Evolutionary conservation across 805 yeast genomes (phyloP).

Genomic region (Candida khao-thaluensis): DNA sequence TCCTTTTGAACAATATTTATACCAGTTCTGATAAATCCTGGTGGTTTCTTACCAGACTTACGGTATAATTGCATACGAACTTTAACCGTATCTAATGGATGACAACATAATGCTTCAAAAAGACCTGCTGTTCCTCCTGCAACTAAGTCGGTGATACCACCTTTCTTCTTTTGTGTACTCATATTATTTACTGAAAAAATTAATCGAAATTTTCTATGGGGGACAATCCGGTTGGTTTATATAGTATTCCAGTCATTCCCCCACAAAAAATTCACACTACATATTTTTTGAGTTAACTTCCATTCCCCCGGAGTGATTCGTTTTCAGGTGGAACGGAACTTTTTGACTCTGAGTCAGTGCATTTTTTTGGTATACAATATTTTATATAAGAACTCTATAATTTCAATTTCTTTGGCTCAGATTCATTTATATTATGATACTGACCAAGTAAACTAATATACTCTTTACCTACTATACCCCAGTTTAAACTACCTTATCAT

Average conservation of each 20-base stretch:
- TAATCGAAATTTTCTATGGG: neutral
- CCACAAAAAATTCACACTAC: conserved; percentile 15
- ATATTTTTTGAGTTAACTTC: conserved; percentile 10
- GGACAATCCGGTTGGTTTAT: conserved; percentile 3
- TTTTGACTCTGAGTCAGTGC: conserved; percentile 9
- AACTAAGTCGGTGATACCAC: conserved; percentile 60
- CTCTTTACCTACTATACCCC: too few relatives aligned
- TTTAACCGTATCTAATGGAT: conserved; percentile 96
- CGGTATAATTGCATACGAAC: conserved; percentile 93
- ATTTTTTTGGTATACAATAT: too few relatives aligned
- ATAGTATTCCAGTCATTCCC: conserved; percentile 10
- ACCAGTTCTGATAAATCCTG: conserved; percentile 87
- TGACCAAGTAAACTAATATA: too few relatives aligned
- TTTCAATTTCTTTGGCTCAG: too few relatives aligned
- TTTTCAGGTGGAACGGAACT: conserved; percentile 10
- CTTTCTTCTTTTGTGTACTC: conserved; percentile 31
- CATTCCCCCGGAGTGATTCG: conserved; percentile 21
- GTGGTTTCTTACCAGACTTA: conserved; percentile 70
- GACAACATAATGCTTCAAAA: conserved; percentile 96
- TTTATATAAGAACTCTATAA: too few relatives aligned
- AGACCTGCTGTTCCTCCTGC: conserved; percentile 98
- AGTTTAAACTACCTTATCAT: too few relatives aligned
- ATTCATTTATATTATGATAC: too few relatives aligned
- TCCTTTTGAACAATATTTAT: conserved; percentile 73
- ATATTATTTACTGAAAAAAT: neutral